These are phyloP conservation scores for Xylaria sp. DNA, from an alignment of 2,329 filamentous ascomycete species.

Conservation along the genomic window DNA sequence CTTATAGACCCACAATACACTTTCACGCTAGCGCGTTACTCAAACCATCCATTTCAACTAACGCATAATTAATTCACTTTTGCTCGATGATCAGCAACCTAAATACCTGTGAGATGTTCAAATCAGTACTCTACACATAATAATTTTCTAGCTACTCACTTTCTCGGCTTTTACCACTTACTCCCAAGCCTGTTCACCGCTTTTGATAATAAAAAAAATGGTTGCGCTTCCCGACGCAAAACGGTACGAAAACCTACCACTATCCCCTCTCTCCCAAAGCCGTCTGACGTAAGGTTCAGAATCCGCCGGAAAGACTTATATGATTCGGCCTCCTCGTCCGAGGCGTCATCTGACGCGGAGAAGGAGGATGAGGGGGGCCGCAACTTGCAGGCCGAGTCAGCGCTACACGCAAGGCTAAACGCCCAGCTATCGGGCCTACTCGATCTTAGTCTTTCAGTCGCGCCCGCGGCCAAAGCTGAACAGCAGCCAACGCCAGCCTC, in stretches of 20 bases:
- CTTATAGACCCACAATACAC: conserved; percentile 26
- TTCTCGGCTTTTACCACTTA: background rate
- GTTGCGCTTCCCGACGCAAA: conserved; percentile 65
- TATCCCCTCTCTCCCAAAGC: conserved; percentile 20
- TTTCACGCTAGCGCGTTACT: background rate
- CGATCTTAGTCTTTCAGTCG: conserved; percentile 52
- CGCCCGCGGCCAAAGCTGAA: conserved; percentile 12
- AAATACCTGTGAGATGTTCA: background rate
- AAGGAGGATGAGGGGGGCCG: conserved; percentile 46
- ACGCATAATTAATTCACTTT: background rate
- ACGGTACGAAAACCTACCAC: conserved; percentile 53
- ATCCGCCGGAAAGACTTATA: conserved; percentile 67
- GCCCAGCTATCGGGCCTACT: conserved; percentile 61
- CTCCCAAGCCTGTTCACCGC: background rate
- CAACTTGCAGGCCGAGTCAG: conserved; percentile 50
- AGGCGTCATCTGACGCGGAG: conserved; percentile 43
- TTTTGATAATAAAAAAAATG: conserved; percentile 51
- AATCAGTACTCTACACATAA: background rate
- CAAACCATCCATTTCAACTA: background rate
- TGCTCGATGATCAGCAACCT: background rate
- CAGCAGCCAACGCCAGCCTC: conserved; percentile 28
- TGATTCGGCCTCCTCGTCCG: conserved; percentile 47
- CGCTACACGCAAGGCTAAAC: conserved; percentile 58
- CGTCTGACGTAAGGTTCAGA: conserved; percentile 50
- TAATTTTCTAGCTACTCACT: background rate